Evolutionary conservation across 805 yeast species (phyloP), one percentile per base, ranked within the genome.

Genomic region (Saccharomycopsis javanensis): DNA sequence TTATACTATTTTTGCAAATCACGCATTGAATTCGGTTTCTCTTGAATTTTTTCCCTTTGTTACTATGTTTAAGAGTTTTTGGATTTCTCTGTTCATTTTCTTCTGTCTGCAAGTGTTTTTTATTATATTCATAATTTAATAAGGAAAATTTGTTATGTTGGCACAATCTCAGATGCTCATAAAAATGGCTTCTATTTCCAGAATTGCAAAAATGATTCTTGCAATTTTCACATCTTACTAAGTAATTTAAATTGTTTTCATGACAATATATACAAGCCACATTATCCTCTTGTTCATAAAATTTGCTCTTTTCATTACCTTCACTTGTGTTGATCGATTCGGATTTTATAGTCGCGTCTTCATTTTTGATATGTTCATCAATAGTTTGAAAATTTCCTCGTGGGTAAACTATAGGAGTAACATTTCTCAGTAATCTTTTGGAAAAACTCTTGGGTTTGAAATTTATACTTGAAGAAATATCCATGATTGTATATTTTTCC

Each of bases 381-480:
- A 8, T n/a, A 25, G 3, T 31, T 27, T 18, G 18, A 27, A 31
- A 45, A 33, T 35, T 23, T 1, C 46, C 35, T 11, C 10, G 34
- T 20, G 31, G 52, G 20, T 30, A 16, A 15, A 50, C 37, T 50
- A 33, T 16, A 16, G 34, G 34, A 3, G 52, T 30, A 33, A 30
- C 37, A 42, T 42, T 23, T 27, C 62, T 51, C 42, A 60, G 58
- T 13, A 60, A 48, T 46, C 62, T 23, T 34, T 60, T 60, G 7
- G 62, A 60, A 34, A 60, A 60, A 31, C 51, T 35, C 28, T 57
- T 60, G 1, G 62, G 62, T 10, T 51, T 53, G 50, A 60, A 60
- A n/a, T 57, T 46, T 18, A 59, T 52, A 16, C 23, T 31, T 7
- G 48, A 25, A 20, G 48, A 10, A 42, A 20, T 42, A 13, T 42